Percentiles rank a stretch among this genome's conserved stretches.
These are phyloP conservation scores for Xylaria cubensis DNA, from an alignment of 495 filamentous ascomycete genomes.

Conservation along the genomic window DNA sequence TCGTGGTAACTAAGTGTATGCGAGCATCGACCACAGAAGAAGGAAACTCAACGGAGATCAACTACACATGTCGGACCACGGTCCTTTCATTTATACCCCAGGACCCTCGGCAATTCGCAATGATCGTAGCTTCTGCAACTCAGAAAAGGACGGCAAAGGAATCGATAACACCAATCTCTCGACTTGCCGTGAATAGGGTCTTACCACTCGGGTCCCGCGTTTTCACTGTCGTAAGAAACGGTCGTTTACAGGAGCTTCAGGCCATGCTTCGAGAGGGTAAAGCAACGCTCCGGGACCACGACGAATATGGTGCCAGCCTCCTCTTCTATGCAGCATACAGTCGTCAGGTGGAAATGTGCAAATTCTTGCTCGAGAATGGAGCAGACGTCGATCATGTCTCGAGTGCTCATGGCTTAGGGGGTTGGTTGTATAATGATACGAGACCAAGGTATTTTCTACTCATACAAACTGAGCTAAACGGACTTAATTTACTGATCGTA, in stretches of 20 bases:
- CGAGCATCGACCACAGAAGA: neutral
- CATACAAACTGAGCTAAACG: neutral
- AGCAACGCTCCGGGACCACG: neutral
- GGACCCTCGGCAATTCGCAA: neutral
- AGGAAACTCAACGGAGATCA: neutral
- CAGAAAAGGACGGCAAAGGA: neutral
- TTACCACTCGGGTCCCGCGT: neutral
- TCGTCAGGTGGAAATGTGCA: neutral
- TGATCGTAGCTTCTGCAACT: constrained; percentile 8
- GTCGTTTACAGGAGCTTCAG: neutral
- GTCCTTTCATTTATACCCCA: neutral
- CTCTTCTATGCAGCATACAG: neutral
- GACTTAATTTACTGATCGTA: neutral
- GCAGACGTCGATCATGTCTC: neutral
- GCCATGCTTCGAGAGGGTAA: neutral
- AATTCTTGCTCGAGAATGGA: neutral
- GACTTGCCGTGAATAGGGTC: constrained; percentile 1
- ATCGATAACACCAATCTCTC: neutral
- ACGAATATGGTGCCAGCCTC: neutral
- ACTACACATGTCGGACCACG: neutral
- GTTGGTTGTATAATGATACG: neutral
- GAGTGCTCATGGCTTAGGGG: neutral
- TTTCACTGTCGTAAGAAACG: neutral
- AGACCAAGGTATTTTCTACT: neutral
- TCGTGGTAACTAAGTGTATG: neutral